Evolutionary conservation across 768 basidiomycete species (phyloP).

Genomic region (Cystobasidium onofrii): DNA sequence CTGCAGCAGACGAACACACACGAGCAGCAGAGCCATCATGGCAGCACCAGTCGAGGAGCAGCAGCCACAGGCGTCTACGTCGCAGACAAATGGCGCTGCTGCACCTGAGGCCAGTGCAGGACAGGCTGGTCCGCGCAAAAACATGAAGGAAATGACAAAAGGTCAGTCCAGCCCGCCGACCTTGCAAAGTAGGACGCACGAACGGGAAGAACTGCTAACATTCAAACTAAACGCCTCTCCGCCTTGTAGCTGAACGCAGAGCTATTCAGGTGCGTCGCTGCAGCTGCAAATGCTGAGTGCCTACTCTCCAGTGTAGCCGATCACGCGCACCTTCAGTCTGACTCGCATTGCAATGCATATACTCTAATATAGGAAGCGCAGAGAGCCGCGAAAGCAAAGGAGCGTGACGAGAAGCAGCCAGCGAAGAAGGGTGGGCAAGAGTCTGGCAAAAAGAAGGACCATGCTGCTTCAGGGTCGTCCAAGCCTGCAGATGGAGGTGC

Average conservation of each 20-base stretch:
- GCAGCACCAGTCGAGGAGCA: conserved; percentile 6
- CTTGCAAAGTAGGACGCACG: not conserved
- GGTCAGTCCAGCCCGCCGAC: not conserved
- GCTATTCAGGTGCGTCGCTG: conserved; percentile 25
- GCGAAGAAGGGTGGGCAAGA: conserved; percentile 9
- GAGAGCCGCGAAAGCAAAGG: conserved; percentile 25
- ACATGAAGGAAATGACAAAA: conserved; percentile 27
- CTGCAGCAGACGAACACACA: not conserved
- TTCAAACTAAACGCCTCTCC: too few species aligned
- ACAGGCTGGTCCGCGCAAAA: conserved; percentile 10
- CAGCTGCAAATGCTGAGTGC: not conserved
- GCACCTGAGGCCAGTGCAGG: not conserved
- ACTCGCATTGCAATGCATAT: not conserved
- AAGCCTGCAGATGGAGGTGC: not conserved
- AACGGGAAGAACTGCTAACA: not conserved
- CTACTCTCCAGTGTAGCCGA: not conserved
- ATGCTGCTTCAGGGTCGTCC: not conserved
- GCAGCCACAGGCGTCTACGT: not conserved
- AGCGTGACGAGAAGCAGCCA: conserved; percentile 1
- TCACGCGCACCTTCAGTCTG: not conserved
- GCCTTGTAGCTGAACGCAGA: conserved; percentile 7
- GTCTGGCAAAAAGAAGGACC: not conserved
- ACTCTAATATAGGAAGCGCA: conserved; percentile 19
- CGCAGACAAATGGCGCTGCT: not conserved
- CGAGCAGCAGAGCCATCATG: not conserved